Base-by-base conservation (phyloP, 371 early-diverging fungal species). In the Sporodiniella umbellata region DNA sequence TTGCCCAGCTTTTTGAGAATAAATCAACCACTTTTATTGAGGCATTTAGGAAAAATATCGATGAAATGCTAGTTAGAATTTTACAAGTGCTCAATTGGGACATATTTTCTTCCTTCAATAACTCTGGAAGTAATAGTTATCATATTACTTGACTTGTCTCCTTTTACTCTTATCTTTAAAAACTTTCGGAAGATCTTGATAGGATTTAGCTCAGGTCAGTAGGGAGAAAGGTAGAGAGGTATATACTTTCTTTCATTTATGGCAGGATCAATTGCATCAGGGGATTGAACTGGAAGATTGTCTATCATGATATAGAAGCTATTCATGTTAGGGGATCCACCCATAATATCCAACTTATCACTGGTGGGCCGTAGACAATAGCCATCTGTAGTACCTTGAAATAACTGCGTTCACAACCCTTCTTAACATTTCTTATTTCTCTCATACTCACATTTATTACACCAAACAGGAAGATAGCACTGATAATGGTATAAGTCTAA, bases 51-150 rank as follows among this genome's bases (percentile, higher is more conserved):
- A 15, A 46, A 53, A 31, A 7, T 8, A 25, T 46, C 31, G 23
- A 53, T 42, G 21, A 39, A 46, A 46, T 53, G 53, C 24, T 53
- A 30, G 40, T 40, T 53, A 33, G 46, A 53, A 22, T 51, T 51
- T 35, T 53, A 47, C 31, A 46, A 53, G 39, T 53, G 38, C 38
- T 39, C 46, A 53, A 45, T 31, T 2, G 53, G 46, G 39, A 45
- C 45, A 19, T 53, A 37, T 40, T 53, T 42, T 17, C 48, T 47
- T n/a, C 31, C 42, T 54, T 54, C 47, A 54, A 42, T 39, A 26
- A 31, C 17, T 33, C 54, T 28, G 24, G 47, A 46, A 15, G 30
- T 28, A 15, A 39, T 21, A n/a, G 22, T n/a, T 53, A 46, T 40
- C 18, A 26, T 22, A 39, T 37, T 42, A 17, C 1, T 53, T 15